Conservation (phyloP, 1,139 yeast genomes). For the Diutina scorzettiae region DNA sequence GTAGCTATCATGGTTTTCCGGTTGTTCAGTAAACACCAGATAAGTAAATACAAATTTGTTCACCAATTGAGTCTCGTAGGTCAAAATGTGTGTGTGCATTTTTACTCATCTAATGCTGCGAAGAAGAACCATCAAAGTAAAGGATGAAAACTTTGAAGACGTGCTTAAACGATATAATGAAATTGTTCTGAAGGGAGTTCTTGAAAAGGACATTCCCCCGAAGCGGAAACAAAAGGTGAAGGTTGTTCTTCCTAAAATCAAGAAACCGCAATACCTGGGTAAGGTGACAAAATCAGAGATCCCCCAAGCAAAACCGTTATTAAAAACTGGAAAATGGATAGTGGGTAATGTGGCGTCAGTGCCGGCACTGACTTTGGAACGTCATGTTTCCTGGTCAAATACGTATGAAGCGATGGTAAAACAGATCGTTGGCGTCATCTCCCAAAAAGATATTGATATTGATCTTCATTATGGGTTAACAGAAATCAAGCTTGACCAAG, state of each 20-base stretch:
- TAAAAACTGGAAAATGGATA: neutral
- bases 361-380: neutral
- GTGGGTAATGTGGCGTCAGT: neutral
- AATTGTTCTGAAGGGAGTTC: neutral
- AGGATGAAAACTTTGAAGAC: neutral
- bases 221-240: neutral
- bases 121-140: neutral
- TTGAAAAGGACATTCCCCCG: neutral
- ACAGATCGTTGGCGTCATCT: neutral
- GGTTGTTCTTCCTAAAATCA: neutral
- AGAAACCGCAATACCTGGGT: neutral
- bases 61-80: too few species aligned
- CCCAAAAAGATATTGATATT: neutral
- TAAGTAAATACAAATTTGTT: too few species aligned
- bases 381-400: neutral
- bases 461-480: neutral
- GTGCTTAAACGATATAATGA: constrained; percentile 1
- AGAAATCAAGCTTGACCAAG: neutral
- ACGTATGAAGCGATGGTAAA: neutral
- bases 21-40: too few species aligned
- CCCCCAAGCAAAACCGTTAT: neutral
- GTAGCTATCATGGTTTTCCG: too few species aligned
- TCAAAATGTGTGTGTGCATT: too few species aligned
- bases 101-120: too few species aligned
- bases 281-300: neutral